Conservation (phyloP, 1,284 basidiomycete species). For the Microbotryum saponariae region DNA sequence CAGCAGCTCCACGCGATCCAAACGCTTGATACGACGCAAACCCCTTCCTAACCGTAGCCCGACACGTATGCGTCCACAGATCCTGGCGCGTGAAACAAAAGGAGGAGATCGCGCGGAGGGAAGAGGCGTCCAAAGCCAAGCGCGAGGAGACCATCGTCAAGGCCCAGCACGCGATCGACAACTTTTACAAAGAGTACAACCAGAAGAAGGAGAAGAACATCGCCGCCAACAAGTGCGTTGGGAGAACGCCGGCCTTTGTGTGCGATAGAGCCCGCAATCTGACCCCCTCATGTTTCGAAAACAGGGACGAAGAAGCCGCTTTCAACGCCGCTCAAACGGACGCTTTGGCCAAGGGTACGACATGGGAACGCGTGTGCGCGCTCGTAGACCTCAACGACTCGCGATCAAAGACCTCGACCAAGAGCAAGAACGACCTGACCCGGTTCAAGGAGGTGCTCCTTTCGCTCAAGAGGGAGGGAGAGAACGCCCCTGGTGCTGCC, state of each 20-base stretch:
- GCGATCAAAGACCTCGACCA: conserved; percentile 85
- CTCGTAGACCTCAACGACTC: conserved; percentile 87
- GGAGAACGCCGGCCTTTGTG: background rate
- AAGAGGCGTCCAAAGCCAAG: conserved; percentile 66
- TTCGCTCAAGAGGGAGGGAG: conserved; percentile 76
- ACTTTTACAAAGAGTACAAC: conserved; percentile 92
- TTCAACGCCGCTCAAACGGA: conserved; percentile 67
- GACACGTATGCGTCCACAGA: conserved; percentile 43
- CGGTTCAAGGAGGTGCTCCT: conserved; percentile 88
- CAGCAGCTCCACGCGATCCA: conserved; percentile 32
- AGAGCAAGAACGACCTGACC: conserved; percentile 80
- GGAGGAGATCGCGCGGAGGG: conserved; percentile 73
- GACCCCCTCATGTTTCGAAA: background rate
- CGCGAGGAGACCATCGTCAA: conserved; percentile 78
- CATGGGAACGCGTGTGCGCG: conserved; percentile 89
- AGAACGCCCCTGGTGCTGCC: conserved; percentile 78
- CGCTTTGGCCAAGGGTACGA: conserved; percentile 79
- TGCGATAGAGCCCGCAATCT: background rate
- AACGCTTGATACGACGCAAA: background rate
- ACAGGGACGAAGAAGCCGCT: conserved; percentile 77
- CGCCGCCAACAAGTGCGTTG: conserved; percentile 83
- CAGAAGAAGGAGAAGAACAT: conserved; percentile 88
- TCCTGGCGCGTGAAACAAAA: conserved; percentile 83
- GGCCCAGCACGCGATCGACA: conserved; percentile 87
- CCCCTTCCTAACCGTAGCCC: background rate